Base-by-base conservation (phyloP, 2,329 filamentous ascomycete species). In the Niveomyces coronatus region DNA sequence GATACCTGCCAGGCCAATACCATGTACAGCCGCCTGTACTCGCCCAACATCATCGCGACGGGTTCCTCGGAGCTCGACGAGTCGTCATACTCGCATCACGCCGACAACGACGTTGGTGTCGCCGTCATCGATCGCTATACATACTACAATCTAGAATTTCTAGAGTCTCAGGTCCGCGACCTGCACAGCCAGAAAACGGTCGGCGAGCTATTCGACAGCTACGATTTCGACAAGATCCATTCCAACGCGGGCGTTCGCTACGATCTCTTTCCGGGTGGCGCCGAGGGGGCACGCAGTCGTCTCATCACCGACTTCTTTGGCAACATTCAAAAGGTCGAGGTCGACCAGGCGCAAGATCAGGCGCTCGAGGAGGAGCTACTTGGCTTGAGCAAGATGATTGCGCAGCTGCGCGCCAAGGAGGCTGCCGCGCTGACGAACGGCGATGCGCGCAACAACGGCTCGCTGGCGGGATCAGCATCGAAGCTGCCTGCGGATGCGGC, bases 1-100 rank as follows among this genome's bases (percentile, higher is more conserved):
- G 91, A 98, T 60, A 98, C 91, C 0, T 98, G 91, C 65, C 91
- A 98, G 65, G 91, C 91, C 39, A 98, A 98, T 60, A 98, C 91
- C 22, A 95, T 98, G 87, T 98, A 94, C 65, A 89, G 81, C 56
- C 89, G 94, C 52, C 85, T 98, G 54, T 98, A 98, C 68, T 94
- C 87, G 5, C 89, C 89, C 33, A 96, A 96, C 54, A 95, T 98
- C 52, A 87, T 98, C 53, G 91, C 91, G 0, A 98, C 93, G 0
- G 91, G 91, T n/a, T 94, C 85, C 22, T 93, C 85, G 3, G 87
- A 91, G 58, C 81, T 96, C 44, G 89, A 96, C 56, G 85, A 98
- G 61, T 94, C 86, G 5, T 94, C 85, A 1, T 98, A 98, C 63
- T 94, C 85, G 2, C 91, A 98, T 63, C 91, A 98, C 58, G 91